Conservation (phyloP, 371 early-diverging fungal species). For the Parasitella parasitica region DNA sequence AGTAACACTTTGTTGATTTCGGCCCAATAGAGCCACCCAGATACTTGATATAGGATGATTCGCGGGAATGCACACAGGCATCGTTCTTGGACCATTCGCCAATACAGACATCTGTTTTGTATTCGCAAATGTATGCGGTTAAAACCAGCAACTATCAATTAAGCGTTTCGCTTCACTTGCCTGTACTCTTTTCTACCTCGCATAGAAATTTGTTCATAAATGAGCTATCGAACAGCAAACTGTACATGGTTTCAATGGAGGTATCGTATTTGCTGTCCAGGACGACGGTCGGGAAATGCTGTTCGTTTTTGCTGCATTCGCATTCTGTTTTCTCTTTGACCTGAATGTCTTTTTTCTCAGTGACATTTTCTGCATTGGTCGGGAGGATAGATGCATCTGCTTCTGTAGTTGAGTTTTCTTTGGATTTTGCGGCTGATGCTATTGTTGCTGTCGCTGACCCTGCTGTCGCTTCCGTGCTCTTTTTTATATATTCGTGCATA, state of each 20-base stretch:
- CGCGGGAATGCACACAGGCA: slow-evolving; percentile 28
- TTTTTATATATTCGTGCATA: slow-evolving; percentile 11
- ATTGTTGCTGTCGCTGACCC: neutral
- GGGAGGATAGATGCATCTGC: neutral
- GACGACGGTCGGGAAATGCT: slow-evolving; percentile 50
- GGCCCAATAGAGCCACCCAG: slow-evolving; percentile 54
- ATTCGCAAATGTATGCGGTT: too few species aligned
- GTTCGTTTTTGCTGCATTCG: slow-evolving; percentile 43
- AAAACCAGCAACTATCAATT: too few species aligned
- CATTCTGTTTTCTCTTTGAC: slow-evolving; percentile 43
- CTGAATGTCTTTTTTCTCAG: slow-evolving; percentile 8
- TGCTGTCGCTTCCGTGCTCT: neutral
- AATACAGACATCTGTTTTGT: slow-evolving; percentile 30
- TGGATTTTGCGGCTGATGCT: neutral
- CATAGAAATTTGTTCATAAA: slow-evolving; percentile 41
- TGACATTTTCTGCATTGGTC: neutral
- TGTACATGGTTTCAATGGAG: slow-evolving; percentile 49
- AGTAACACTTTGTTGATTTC: slow-evolving; percentile 66
- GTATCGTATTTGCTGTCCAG: slow-evolving; percentile 53
- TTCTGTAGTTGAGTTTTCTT: neutral
- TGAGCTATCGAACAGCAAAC: slow-evolving; percentile 42
- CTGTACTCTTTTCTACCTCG: slow-evolving; percentile 46
- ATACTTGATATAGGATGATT: slow-evolving; percentile 41
- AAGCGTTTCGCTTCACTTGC: slow-evolving; percentile 30
- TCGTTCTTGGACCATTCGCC: slow-evolving; percentile 43